Base-by-base conservation (phyloP, 2,329 filamentous ascomycete species). In the Talaromyces sp. region DNA sequence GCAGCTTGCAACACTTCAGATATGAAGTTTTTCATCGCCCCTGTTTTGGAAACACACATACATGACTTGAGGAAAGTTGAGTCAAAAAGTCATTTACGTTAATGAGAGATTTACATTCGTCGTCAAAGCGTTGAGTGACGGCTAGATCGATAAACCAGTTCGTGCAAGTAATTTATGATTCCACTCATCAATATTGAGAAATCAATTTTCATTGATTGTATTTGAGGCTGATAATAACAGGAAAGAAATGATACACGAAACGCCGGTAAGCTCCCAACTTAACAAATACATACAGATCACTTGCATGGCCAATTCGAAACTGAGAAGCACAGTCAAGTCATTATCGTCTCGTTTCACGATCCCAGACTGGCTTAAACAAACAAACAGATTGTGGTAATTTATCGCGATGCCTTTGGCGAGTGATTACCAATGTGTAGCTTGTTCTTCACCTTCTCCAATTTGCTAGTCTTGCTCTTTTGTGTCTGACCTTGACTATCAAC, bases 351-450 rank as follows among this genome's bases (percentile, higher is more conserved):
- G 31, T 54, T 23, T 35, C n/a, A 23, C 28, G 28, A 48, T 48
- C 44, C 42, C 14, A 25, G 23, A 6, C 23, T 28, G 28, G 28
- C 28, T 28, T 28, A 6, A 28, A 3, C 6, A 6, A 7, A 25
- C 11, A 16, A 23, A 21, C 21, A n/a, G 40, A 42, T 56, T 16
- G 21, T 40, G 1, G 33, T 37, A 16, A 23, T 25, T 55, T 37
- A 55, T 23, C 46, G 21, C 1, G 59, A 61, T 8, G 57, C 50
- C 21, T 63, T 64, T 25, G 42, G 44, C 18, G 58, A 64, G 40
- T 64, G 66, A 54, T 67, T 71, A 12, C 68, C 67, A 50, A 69
- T 66, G 50, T 69, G 69, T 64, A 81, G 70, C 69, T 72, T 72
- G 67, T 71, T 70, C 67, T 73, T 77, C 66, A 70, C 60, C 33